Percentiles rank a stretch among this genome's conserved stretches.
phyloP scores from a whole-genome alignment of 495 filamentous ascomycete species.

The Penicillium fimorum region DNA sequence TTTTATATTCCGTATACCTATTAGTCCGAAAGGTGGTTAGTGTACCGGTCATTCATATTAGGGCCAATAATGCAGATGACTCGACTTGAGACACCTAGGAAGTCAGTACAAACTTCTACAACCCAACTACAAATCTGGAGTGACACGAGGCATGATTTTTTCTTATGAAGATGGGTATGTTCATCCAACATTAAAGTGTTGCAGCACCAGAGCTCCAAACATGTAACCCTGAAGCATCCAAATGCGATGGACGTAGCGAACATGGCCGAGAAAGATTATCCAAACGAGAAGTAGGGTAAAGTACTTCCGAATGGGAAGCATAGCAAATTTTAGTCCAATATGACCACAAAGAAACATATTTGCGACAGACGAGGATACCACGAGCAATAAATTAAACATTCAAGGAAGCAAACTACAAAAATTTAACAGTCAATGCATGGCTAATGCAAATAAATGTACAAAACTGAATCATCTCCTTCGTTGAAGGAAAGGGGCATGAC shows the following conservation, averaged over 20 bases:
- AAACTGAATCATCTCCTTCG: slow-evolving; percentile 23
- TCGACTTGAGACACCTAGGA: too few species aligned
- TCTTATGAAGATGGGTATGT: background rate
- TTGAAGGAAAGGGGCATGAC: slow-evolving; percentile 33
- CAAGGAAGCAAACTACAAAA: background rate
- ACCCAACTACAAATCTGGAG: background rate
- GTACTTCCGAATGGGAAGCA: background rate
- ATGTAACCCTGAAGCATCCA: background rate
- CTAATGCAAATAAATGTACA: slow-evolving; percentile 38
- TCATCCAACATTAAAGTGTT: background rate
- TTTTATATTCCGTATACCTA: background rate
- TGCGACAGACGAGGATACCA: background rate
- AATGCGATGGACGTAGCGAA: background rate
- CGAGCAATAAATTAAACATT: slow-evolving; percentile 5
- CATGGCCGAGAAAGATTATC: background rate
- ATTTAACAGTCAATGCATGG: slow-evolving; percentile 17
- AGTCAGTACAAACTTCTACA: background rate
- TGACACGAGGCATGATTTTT: background rate
- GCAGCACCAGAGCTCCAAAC: background rate
- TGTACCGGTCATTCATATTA: background rate
- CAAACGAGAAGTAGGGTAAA: background rate
- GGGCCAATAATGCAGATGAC: background rate
- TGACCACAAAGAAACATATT: background rate
- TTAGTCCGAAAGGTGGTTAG: background rate
- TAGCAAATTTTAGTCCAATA: background rate